A percentile compares a stretch with the other conserved stretches of the same genome.
phyloP scores from a whole-genome alignment of 495 filamentous ascomycete genomes.

The Podospora anserina region DNA sequence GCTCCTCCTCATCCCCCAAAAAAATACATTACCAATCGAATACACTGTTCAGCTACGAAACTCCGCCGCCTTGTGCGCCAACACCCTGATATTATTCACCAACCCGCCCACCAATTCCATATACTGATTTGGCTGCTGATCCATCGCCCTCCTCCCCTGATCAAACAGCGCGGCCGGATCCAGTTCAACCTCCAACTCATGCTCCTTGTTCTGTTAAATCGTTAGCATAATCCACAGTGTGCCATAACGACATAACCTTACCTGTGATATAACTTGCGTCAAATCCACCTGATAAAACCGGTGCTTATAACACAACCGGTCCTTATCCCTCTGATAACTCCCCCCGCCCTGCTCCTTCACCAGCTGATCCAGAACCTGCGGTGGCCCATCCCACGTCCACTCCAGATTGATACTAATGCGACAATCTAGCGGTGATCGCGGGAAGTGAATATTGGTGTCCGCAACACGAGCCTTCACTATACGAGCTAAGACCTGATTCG shows the following conservation, averaged over 20 bases:
- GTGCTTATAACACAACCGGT: constrained; percentile 84
- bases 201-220: constrained; percentile 58
- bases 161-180: constrained; percentile 62
- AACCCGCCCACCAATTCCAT: constrained; percentile 74
- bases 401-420: constrained; percentile 88
- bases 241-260: background rate
- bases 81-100: constrained; percentile 73
- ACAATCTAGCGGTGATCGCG: constrained; percentile 70
- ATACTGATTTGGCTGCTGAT: constrained; percentile 63
- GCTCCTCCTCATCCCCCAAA: too few relatives aligned
- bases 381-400: constrained; percentile 73
- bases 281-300: constrained; percentile 82
- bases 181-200: constrained; percentile 87
- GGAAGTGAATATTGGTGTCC: constrained; percentile 76
- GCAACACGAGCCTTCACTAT: constrained; percentile 87
- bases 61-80: constrained; percentile 40
- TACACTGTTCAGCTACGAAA: background rate
- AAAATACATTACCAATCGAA: background rate
- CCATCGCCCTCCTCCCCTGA: constrained; percentile 61
- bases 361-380: constrained; percentile 49
- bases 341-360: constrained; percentile 31
- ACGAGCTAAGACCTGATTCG: constrained; percentile 66
- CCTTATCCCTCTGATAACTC: constrained; percentile 70
- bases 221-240: background rate
- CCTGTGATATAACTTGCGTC: constrained; percentile 68